A percentile compares a stretch with the other conserved stretches of the same genome.
phyloP scores from a whole-genome alignment of 2,329 filamentous ascomycete species.

The Clarireedia sp. region DNA sequence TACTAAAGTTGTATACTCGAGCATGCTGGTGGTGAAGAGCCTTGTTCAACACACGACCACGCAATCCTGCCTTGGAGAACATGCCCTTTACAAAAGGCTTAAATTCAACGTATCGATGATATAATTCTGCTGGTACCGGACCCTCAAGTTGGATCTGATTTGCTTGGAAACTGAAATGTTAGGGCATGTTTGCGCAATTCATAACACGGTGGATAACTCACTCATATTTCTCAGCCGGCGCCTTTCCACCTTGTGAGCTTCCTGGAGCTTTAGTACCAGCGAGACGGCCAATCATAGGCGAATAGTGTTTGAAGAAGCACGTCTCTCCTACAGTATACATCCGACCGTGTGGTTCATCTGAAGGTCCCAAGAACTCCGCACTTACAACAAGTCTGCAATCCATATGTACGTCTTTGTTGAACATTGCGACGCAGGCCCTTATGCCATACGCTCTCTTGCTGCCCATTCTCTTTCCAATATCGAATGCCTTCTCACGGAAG shows the following conservation, averaged over 20 bases:
- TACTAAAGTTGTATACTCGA: constrained; percentile 83
- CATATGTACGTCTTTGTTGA: constrained; percentile 56
- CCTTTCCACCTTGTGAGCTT: constrained; percentile 45
- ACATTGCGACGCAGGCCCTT: constrained; percentile 57
- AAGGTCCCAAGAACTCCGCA: constrained; percentile 69
- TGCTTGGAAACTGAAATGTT: constrained; percentile 67
- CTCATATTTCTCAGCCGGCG: constrained; percentile 64
- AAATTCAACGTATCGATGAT: constrained; percentile 92
- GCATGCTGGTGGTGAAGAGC: constrained; percentile 85
- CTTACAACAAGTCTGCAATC: constrained; percentile 65
- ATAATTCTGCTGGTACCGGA: constrained; percentile 70
- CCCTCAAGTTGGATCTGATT: constrained; percentile 83
- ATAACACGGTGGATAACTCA: constrained; percentile 34
- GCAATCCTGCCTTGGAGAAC: constrained; percentile 71
- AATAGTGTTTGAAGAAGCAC: constrained; percentile 75
- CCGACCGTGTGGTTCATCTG: constrained; percentile 58
- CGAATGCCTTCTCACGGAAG: constrained; percentile 54
- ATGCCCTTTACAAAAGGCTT: constrained; percentile 82
- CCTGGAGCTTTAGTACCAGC: constrained; percentile 60
- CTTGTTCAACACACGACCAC: constrained; percentile 73
- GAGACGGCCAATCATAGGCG: constrained; percentile 78
- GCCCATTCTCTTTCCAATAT: constrained; percentile 74
- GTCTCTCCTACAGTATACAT: constrained; percentile 74
- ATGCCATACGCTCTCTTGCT: constrained; percentile 81
- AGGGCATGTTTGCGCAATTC: constrained; percentile 5